phyloP scores from a whole-genome alignment of 2,329 filamentous ascomycete species.

The Biscogniauxia sp. region DNA sequence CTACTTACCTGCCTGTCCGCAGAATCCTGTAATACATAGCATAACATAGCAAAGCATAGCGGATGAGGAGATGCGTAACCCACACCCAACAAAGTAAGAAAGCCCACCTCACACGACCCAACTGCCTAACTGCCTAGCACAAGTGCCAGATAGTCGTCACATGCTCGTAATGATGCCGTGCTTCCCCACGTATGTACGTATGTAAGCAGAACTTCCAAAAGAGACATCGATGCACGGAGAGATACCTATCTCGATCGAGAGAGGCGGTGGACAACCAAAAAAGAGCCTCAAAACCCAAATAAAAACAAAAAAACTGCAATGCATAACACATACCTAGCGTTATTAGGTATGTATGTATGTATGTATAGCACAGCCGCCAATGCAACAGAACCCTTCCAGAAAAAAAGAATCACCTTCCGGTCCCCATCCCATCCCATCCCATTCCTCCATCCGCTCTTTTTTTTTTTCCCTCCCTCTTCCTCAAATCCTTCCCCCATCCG shows the following conservation, averaged over 20 bases:
- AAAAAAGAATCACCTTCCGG: slow-evolving; percentile 10
- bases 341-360: too few species aligned
- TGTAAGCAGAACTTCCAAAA: too few species aligned
- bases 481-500: background rate
- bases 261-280: background rate
- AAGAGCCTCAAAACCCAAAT: background rate
- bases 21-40: too few species aligned
- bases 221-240: background rate
- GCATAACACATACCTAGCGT: slow-evolving; percentile 2
- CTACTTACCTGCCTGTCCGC: too few species aligned
- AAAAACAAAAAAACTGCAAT: slow-evolving; percentile 3
- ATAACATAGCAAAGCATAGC: too few species aligned
- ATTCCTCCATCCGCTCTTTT: background rate
- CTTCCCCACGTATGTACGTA: too few species aligned
- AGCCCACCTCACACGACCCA: too few species aligned
- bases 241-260: background rate
- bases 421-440: slow-evolving; percentile 1
- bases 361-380: slow-evolving; percentile 10
- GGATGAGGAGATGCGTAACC: too few species aligned
- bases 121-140: too few species aligned
- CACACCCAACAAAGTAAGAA: too few species aligned
- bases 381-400: slow-evolving; percentile 27
- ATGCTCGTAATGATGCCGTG: too few species aligned
- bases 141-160: too few species aligned
- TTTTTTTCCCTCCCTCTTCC: slow-evolving; percentile 3